Evolutionary conservation across 73 alveolate genomes (phyloP).

Genomic region (Tetrahymena thermophila): DNA sequence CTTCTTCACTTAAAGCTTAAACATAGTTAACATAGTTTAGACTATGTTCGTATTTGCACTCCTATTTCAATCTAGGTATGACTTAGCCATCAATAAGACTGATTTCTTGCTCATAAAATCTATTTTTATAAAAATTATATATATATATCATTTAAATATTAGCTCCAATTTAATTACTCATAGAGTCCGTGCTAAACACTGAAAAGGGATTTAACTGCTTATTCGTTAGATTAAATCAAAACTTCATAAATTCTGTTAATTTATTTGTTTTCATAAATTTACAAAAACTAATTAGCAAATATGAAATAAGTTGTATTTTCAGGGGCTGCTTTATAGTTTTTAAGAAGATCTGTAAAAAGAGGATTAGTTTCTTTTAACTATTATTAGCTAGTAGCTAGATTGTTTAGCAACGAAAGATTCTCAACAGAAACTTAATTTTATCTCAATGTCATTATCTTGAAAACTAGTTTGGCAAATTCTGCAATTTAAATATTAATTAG

Average conservation of each 20-base stretch:
- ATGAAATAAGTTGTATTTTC: neutral
- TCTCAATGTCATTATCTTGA: neutral
- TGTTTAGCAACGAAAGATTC: neutral
- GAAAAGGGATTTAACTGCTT: neutral
- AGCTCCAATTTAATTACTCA: neutral
- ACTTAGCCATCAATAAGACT: neutral
- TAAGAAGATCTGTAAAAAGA: neutral
- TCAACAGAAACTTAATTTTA: neutral
- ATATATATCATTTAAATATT: neutral
- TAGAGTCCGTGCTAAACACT: neutral
- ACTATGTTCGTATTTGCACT: neutral
- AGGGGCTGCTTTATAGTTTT: neutral
- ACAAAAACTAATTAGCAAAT: neutral
- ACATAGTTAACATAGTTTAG: neutral
- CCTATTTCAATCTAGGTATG: neutral
- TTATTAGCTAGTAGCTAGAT: neutral
- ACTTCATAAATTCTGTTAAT: neutral
- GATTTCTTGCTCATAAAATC: neutral
- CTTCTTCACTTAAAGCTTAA: neutral
- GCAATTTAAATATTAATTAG: neutral
- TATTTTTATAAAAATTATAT: neutral
- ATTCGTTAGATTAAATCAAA: neutral
- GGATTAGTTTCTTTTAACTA: neutral
- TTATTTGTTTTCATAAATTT: neutral
- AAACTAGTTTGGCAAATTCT: neutral